phyloP scores from a whole-genome alignment of 768 basidiomycete genomes.

The Hemileccinum impolitum region DNA sequence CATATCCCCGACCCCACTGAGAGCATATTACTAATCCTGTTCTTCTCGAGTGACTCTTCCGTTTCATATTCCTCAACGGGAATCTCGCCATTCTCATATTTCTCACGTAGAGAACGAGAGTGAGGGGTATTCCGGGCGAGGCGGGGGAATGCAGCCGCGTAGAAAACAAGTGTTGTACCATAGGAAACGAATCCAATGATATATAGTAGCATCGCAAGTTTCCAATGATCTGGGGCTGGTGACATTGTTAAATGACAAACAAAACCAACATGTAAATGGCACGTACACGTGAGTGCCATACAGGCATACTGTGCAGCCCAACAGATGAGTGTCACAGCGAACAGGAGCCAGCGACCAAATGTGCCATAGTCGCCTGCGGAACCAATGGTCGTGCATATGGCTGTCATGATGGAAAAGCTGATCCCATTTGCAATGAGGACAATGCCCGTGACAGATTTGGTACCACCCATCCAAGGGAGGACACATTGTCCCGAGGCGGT shows the following conservation, averaged over 20 bases:
- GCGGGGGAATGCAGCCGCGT: constrained; percentile 73
- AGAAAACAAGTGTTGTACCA: constrained; percentile 80
- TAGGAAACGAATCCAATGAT: constrained; percentile 79
- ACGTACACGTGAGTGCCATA: constrained; percentile 67
- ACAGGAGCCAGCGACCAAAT: constrained; percentile 75
- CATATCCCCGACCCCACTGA: constrained; percentile 45
- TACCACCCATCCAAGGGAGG: constrained; percentile 73
- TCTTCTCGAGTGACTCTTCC: constrained; percentile 81
- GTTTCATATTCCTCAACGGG: constrained; percentile 59
- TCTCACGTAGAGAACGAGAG: constrained; percentile 50
- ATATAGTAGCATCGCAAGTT: constrained; percentile 71
- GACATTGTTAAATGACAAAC: background rate
- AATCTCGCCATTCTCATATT: constrained; percentile 59
- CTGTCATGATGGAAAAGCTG: constrained; percentile 79
- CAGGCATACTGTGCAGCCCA: constrained; percentile 81
- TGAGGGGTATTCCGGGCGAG: constrained; percentile 75
- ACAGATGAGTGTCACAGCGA: constrained; percentile 66
- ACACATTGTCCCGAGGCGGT: constrained; percentile 71
- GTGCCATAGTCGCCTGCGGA: constrained; percentile 34
- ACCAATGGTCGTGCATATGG: constrained; percentile 76
- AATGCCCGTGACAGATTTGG: constrained; percentile 70
- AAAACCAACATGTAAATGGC: background rate
- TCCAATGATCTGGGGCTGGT: constrained; percentile 65
- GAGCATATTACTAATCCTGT: constrained; percentile 79
- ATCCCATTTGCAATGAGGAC: constrained; percentile 79